Evolutionary conservation across 2,329 filamentous ascomycete species (phyloP), one percentile per base, ranked within the genome.

Genomic region (Cercospora canescens): DNA sequence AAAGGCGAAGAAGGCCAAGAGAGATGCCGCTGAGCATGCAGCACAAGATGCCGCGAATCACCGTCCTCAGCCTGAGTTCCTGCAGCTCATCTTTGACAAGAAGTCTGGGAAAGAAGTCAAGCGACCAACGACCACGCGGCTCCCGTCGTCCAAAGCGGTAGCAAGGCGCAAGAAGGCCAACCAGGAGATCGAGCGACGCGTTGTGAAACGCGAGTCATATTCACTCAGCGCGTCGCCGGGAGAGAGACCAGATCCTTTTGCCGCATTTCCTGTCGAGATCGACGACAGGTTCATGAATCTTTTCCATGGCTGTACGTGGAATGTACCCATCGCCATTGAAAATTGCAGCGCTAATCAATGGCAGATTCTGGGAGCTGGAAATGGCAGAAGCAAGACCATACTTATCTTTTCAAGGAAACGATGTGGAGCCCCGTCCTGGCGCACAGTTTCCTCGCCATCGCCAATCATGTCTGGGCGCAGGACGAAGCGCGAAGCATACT

Each of bases 401-500:
- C 50, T 18, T 37, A 63, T 4, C 48, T 70, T 4, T 68, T 68
- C 50, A 63, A 64, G 5, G 68, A 65, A 26, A 65, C 62, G 1
- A 59, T 67, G 26, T 21, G 48, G 18, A 55, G 60, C n/a, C 64
- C 68, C 4, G 61, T 59, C 7, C 57, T 68, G n/a, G 60, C 60
- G 14, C 60, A 67, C 32, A 69, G 67, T 52, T 68, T 67, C 21
- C 63, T 70, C 12, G 60, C 68, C 37, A 64, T 70, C 11, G 66
- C 67, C 1, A 61, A 67, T n/a, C 60, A 67, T 14, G 56, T 69
- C n/a, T 70, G 68, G 59, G 63, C 55, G 2, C 50, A 65, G 28
- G 68, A 70, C 35, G 64, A 67, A 45, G 54, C 48, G 16, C 50
- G 55, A 48, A 60, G 62, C 6, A 57, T 66, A 21, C 28, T 57